Evolutionary conservation across 148 eudicot genomes (phyloP).

Genomic region (Vaccinium myrtillus): DNA sequence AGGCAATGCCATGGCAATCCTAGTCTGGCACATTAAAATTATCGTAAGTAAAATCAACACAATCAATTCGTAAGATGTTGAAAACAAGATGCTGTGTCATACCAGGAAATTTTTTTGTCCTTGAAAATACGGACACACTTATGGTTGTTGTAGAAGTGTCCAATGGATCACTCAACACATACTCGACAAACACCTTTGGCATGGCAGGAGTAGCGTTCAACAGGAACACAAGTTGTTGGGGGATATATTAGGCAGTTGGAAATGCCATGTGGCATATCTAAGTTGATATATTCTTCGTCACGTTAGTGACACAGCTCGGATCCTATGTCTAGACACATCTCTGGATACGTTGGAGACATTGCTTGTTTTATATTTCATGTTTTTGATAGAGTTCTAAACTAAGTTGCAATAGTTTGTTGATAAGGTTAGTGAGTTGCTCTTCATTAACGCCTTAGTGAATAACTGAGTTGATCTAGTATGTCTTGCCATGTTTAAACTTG

Average conservation of each 20-base stretch:
- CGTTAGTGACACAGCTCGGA: neutral
- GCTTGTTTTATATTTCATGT: neutral
- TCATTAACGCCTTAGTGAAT: too few relatives aligned
- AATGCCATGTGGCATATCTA: neutral
- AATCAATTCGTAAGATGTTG: neutral
- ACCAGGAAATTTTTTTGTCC: neutral
- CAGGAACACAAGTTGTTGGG: neutral
- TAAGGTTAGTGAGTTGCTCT: too few relatives aligned
- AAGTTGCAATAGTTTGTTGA: neutral
- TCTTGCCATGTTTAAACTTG: too few relatives aligned
- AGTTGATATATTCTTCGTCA: neutral
- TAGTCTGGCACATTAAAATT: constrained; percentile 49
- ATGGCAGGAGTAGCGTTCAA: neutral
- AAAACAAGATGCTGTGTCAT: neutral
- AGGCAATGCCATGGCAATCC: constrained; percentile 95
- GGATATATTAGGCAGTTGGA: neutral
- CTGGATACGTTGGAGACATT: neutral
- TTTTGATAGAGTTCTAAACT: neutral
- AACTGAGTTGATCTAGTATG: too few relatives aligned
- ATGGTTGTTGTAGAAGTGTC: neutral
- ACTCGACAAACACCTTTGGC: neutral
- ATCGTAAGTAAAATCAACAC: neutral
- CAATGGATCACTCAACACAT: neutral
- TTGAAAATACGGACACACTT: neutral
- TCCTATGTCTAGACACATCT: neutral